Base-by-base conservation (phyloP, 305 asterid genomes). In the Stenogyne calaminthoides region DNA sequence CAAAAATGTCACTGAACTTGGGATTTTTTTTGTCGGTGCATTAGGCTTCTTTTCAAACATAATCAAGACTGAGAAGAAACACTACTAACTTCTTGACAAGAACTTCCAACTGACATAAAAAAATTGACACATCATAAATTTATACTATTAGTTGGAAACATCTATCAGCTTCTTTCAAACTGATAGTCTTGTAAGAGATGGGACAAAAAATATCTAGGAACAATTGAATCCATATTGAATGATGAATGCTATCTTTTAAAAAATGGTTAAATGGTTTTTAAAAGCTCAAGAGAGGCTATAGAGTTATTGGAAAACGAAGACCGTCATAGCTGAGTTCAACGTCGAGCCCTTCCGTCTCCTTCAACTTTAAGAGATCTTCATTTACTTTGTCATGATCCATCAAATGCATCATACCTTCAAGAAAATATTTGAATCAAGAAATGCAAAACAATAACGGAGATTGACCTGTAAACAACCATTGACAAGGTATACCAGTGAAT, bases 321-420 rank as follows among this genome's bases (percentile, higher is more conserved):
- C 98, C 99, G 4, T 95, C 99, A 70, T 86, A 86, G 84, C 99
- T 92, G 76, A 95, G 97, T 73, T 95, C 86, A 15, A 87, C 78
- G 63, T 92, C 95, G 9, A 95, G 87, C 12, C 96, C 97, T 87
- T 95, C 98, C 0, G 78, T 80, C 61, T 88, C 96, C 81, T 78
- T 88, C 84, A 95, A 76, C 80, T 86, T 84, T 77, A 81, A 9
- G 6, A 95, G 91, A 72, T 77, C 81, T 74, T 85, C 89, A 34
- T 82, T 95, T 39, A 90, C 85, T 76, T 77, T 85, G 12, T 92
- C 96, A 40, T 95, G 98, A 78, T 95, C 99, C 99, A 95, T 95
- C 62, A 90, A 79, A 82, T 95, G 98, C 98, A 92, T 95, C 99
- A 95, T 95, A 70, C 98, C 98, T 92, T 83, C 82, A 82, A 16